Evolutionary conservation across 352 stramenopile species (phyloP).

Genomic region (Phytopythium kandeliae): DNA sequence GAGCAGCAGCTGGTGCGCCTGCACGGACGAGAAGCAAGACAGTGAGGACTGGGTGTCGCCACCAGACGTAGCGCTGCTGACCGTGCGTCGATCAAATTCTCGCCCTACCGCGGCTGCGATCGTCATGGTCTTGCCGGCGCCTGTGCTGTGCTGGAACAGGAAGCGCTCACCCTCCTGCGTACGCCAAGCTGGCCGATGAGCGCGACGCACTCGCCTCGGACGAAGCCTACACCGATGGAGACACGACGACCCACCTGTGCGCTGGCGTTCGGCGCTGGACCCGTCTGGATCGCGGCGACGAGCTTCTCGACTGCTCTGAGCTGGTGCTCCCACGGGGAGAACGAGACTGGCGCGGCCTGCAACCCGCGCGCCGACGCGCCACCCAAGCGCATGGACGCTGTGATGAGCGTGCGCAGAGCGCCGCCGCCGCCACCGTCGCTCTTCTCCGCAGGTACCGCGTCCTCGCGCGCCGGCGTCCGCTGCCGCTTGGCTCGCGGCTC

Average conservation of each 20-base stretch:
- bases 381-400: slow-evolving; percentile 55
- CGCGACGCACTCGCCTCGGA: slow-evolving; percentile 9
- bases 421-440: not conserved
- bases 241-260: not conserved
- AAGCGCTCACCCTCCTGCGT: slow-evolving; percentile 27
- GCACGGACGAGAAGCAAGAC: not conserved
- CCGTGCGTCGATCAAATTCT: too few relatives aligned
- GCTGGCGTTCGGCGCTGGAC: not conserved
- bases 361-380: slow-evolving; percentile 22
- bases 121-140: slow-evolving; percentile 75
- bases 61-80: too few relatives aligned
- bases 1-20: slow-evolving; percentile 67
- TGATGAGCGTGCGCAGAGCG: slow-evolving; percentile 20
- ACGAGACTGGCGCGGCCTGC: slow-evolving; percentile 18
- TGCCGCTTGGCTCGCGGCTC: not conserved
- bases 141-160: slow-evolving; percentile 78
- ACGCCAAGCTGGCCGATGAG: too few relatives aligned
- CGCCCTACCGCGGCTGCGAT: slow-evolving; percentile 50
- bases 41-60: not conserved
- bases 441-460: not conserved
- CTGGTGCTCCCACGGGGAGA: slow-evolving; percentile 64
- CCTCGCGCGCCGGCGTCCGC: not conserved
- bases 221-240: too few relatives aligned
- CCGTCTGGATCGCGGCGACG: slow-evolving; percentile 32
- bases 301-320: slow-evolving; percentile 50